These are phyloP conservation scores for Talaromyces atroroseus DNA, from an alignment of 2,329 filamentous ascomycete species.

Conservation along the genomic window DNA sequence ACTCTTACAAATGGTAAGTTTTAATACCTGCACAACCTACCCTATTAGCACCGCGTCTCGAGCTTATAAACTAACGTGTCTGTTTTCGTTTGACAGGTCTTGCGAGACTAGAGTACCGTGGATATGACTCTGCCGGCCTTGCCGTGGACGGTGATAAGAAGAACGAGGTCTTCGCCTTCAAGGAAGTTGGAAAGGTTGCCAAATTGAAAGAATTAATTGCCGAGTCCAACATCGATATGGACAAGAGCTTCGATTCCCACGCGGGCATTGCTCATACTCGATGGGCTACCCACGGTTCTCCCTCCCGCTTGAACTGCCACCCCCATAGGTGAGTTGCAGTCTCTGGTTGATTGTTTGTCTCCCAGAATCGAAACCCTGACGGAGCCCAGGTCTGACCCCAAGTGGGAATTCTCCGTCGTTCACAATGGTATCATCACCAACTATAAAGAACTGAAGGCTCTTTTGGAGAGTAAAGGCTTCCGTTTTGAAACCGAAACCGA, in stretches of 20 bases:
- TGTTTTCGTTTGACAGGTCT: slow-evolving; percentile 57
- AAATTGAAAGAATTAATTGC: slow-evolving; percentile 93
- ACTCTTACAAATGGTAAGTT: slow-evolving; percentile 88
- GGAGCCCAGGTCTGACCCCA: slow-evolving; percentile 72
- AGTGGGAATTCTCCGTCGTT: slow-evolving; percentile 93
- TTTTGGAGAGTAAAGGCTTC: slow-evolving; percentile 91
- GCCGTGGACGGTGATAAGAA: slow-evolving; percentile 98
- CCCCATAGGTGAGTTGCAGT: slow-evolving; percentile 78
- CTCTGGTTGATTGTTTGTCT: too few species aligned
- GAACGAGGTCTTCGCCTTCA: slow-evolving; percentile 94
- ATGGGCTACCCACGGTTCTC: slow-evolving; percentile 96
- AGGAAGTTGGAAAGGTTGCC: slow-evolving; percentile 98
- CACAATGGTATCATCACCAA: slow-evolving; percentile 99
- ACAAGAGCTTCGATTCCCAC: slow-evolving; percentile 95
- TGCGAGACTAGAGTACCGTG: slow-evolving; percentile 93
- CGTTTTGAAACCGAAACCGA: slow-evolving; percentile 99
- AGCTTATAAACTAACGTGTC: slow-evolving; percentile 14
- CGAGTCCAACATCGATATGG: slow-evolving; percentile 73
- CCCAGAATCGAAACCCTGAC: slow-evolving; percentile 12
- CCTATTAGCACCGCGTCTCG: not conserved
- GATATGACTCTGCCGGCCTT: slow-evolving; percentile 95
- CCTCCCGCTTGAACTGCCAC: slow-evolving; percentile 94
- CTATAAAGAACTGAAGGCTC: slow-evolving; percentile 98
- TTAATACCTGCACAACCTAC: not conserved
- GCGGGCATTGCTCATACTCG: slow-evolving; percentile 97